phyloP scores from a whole-genome alignment of 2,329 filamentous ascomycete species.

The Cryoendolithus antarcticus region DNA sequence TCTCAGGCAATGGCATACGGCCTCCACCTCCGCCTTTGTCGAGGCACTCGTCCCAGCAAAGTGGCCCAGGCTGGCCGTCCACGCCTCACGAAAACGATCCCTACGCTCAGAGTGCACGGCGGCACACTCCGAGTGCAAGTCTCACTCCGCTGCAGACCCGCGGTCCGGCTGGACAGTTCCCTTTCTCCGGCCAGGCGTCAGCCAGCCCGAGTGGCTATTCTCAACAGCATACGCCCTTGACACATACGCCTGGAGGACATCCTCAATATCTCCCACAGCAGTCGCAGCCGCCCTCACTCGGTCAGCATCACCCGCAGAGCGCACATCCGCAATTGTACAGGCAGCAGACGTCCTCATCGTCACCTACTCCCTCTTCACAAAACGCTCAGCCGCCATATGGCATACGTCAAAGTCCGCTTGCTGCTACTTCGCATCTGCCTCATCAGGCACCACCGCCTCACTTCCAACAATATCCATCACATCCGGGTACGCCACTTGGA shows the following conservation, averaged over 20 bases:
- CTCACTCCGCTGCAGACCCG: no score
- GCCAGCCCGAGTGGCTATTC: no score
- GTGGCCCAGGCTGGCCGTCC: no score
- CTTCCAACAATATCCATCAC: slow-evolving; percentile 28
- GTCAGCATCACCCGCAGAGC: slow-evolving; percentile 1
- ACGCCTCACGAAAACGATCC: no score
- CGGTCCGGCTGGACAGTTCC: no score
- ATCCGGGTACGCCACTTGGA: slow-evolving; percentile 37
- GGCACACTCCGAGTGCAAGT: no score
- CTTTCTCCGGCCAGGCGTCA: no score
- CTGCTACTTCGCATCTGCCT: slow-evolving; percentile 16
- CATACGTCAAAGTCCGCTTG: slow-evolving; percentile 19
- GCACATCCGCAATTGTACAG: slow-evolving; percentile 1
- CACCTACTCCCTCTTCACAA: slow-evolving; percentile 23
- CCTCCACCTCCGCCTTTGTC: no score
- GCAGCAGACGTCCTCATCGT: slow-evolving; percentile 14
- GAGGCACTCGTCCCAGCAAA: no score
- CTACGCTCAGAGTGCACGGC: no score
- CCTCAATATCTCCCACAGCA: slow-evolving; percentile 13
- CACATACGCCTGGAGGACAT: slow-evolving; percentile 12
- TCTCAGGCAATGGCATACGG: no score
- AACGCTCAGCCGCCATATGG: slow-evolving; percentile 21
- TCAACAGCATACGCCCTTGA: no score
- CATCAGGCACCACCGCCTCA: slow-evolving; percentile 21
- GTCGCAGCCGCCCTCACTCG: slow-evolving; percentile 12